phyloP scores from a whole-genome alignment of 2,329 filamentous ascomycete species.

The Neonectria sp. region DNA sequence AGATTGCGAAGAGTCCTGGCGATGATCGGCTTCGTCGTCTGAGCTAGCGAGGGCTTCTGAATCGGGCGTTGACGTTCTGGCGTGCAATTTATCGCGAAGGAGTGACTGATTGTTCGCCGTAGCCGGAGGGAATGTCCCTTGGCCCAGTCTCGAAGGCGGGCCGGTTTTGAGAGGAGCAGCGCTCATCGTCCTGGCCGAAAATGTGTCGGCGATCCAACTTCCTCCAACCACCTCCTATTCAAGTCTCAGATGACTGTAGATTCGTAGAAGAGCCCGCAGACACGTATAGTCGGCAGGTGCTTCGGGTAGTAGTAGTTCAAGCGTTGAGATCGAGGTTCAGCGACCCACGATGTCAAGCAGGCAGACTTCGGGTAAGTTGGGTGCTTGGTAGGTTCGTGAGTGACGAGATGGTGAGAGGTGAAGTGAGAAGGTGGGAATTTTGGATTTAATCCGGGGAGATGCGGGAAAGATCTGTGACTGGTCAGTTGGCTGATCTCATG shows the following conservation, averaged over 20 bases:
- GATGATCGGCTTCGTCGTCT: conserved; percentile 88
- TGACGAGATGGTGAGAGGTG: conserved; percentile 23
- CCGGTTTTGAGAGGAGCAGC: conserved; percentile 65
- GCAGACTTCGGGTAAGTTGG: conserved; percentile 2
- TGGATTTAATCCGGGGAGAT: conserved; percentile 35
- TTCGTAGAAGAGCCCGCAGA: conserved; percentile 6
- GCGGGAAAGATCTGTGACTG: conserved; percentile 41
- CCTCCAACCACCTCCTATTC: conserved; percentile 24
- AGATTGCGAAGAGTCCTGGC: conserved; percentile 67
- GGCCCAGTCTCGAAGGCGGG: conserved; percentile 66
- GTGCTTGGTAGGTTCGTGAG: conserved; percentile 7
- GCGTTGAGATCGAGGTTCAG: neutral
- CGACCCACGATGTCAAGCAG: conserved; percentile 18
- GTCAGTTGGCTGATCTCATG: conserved; percentile 41
- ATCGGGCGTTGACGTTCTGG: conserved; percentile 90
- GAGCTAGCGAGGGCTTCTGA: conserved; percentile 95
- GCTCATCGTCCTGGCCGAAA: conserved; percentile 61
- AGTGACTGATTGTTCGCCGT: conserved; percentile 74
- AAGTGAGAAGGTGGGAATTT: conserved; percentile 30
- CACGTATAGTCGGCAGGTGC: conserved; percentile 6
- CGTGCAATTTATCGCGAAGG: conserved; percentile 82
- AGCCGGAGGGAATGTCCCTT: conserved; percentile 60
- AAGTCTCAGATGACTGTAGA: conserved; percentile 9
- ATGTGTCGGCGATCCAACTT: conserved; percentile 25
- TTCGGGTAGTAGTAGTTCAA: conserved; percentile 13